These are phyloP conservation scores for Macadamia tetraphylla DNA, from an alignment of 164 flowering plant species.

Conservation along the genomic window DNA sequence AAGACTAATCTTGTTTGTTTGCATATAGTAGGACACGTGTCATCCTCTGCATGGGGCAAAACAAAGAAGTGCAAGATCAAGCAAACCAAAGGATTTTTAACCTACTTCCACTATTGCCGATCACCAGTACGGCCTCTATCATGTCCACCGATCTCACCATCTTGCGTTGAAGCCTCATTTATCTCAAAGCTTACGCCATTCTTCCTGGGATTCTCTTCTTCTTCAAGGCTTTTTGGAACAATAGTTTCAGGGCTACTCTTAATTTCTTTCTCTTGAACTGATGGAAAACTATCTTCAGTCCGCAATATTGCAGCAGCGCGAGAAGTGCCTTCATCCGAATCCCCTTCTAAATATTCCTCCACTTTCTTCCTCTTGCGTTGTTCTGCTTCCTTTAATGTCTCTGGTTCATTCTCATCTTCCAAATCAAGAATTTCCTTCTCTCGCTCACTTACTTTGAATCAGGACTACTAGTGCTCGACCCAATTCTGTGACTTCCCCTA, in stretches of 20 bases:
- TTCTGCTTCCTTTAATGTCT: conserved; percentile 22
- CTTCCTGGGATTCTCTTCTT: not conserved
- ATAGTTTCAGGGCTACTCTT: not conserved
- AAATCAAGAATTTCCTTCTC: conserved; percentile 92
- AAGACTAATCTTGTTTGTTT: too few relatives aligned
- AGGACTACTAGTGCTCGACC: conserved; percentile 64
- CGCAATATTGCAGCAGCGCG: not conserved
- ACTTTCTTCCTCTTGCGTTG: conserved; percentile 17
- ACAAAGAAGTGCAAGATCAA: too few relatives aligned
- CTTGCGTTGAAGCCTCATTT: conserved; percentile 6
- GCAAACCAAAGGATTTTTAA: too few relatives aligned
- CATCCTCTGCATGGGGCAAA: too few relatives aligned
- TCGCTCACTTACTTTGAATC: conserved; percentile 85
- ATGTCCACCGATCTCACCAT: conserved; percentile 2
- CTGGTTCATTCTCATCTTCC: conserved; percentile 79
- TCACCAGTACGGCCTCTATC: too few relatives aligned
- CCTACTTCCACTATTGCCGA: too few relatives aligned
- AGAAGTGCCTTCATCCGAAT: conserved; percentile 25
- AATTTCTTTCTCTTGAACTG: conserved; percentile 1
- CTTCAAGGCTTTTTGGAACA: not conserved
- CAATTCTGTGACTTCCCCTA: conserved; percentile 28
- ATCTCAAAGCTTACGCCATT: conserved; percentile 3
- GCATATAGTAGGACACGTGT: too few relatives aligned
- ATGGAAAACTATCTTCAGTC: not conserved
- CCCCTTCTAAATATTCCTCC: conserved; percentile 16